Percentiles rank a stretch among this genome's conserved stretches.
These are phyloP conservation scores for Puccinia brachypodii DNA, from an alignment of 1,284 basidiomycete species.

Conservation along the genomic window DNA sequence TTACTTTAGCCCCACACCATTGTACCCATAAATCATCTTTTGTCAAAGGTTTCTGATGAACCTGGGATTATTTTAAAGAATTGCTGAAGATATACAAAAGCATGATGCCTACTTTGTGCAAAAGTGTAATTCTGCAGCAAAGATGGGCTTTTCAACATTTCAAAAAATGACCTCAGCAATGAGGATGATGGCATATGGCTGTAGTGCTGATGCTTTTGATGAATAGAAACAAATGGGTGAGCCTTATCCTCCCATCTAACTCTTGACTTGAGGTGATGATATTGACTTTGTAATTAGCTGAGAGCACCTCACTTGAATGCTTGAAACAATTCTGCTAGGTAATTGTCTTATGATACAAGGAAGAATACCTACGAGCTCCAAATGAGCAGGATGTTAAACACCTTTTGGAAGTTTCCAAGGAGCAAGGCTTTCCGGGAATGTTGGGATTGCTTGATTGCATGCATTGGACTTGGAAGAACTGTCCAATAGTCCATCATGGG, in stretches of 20 bases:
- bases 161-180: background rate
- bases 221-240: background rate
- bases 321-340: background rate
- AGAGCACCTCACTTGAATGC: conserved; percentile 13
- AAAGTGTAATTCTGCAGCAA: background rate
- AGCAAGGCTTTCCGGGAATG: conserved; percentile 32
- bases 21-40: background rate
- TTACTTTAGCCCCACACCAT: background rate
- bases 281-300: background rate
- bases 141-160: background rate
- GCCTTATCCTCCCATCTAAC: background rate
- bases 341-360: background rate
- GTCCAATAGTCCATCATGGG: background rate
- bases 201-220: background rate
- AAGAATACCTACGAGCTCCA: background rate
- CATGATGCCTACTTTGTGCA: background rate
- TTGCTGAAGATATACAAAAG: conserved; percentile 37
- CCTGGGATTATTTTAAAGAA: background rate
- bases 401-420: background rate
- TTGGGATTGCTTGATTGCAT: conserved; percentile 28
- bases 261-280: background rate
- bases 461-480: conserved; percentile 36
- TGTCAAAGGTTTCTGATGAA: conserved; percentile 14
- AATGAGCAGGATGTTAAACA: background rate
- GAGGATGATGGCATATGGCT: conserved; percentile 6